Conservation (phyloP, 306 rosid species). For the Luffa acutangula region DNA sequence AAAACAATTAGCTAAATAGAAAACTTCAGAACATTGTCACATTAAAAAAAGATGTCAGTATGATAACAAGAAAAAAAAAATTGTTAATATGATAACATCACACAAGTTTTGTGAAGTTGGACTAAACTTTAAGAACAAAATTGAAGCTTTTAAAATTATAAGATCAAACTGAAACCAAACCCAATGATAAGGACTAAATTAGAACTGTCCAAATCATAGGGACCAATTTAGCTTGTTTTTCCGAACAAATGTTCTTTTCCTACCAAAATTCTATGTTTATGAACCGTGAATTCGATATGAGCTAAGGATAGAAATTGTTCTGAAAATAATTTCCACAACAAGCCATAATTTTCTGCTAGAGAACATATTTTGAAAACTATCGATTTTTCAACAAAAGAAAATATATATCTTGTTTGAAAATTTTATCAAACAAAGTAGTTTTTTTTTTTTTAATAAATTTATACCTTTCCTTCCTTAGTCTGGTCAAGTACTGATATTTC, state of each 20-base stretch:
- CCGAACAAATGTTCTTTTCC: neutral
- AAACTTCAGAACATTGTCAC: no score
- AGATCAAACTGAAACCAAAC: no score
- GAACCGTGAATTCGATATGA: neutral
- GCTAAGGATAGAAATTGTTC: neutral
- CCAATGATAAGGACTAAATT: no score
- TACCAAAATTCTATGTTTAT: neutral
- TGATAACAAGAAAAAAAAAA: no score
- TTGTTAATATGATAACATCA: no score
- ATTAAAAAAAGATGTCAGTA: no score
- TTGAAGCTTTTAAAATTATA: no score
- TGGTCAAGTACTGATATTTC: neutral
- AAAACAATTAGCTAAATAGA: no score
- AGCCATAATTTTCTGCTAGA: neutral
- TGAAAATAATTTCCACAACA: neutral
- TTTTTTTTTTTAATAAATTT: neutral
- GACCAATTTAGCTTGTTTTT: neutral
- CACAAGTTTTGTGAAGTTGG: no score
- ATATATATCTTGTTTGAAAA: neutral
- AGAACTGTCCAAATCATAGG: no score
- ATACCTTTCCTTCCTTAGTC: neutral
- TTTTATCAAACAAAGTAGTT: neutral
- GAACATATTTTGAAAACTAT: neutral
- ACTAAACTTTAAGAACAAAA: no score
- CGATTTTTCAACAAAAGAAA: neutral